Conservation (phyloP, 495 filamentous ascomycete species). For the Penicillium nucicola region DNA sequence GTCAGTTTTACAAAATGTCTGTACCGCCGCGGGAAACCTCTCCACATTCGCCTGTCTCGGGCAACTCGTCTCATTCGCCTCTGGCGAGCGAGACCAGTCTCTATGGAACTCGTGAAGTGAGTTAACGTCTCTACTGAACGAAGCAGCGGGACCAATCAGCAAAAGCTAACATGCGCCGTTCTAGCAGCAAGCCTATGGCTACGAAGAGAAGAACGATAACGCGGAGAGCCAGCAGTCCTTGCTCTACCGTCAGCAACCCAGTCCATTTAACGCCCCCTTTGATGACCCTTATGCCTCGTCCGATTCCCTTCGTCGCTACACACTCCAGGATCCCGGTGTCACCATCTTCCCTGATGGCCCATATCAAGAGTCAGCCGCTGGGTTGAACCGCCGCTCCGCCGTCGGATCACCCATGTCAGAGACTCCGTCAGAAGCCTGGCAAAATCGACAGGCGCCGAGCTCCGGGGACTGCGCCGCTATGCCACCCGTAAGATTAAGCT, state of each 20-base stretch:
- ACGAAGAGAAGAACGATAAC: constrained; percentile 28
- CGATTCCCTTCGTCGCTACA: constrained; percentile 37
- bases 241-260: constrained; percentile 47
- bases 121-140: neutral
- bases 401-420: constrained; percentile 28
- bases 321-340: constrained; percentile 32
- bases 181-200: constrained; percentile 23
- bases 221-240: constrained; percentile 24
- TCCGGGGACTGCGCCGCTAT: constrained; percentile 79
- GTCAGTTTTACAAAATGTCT: constrained; percentile 19
- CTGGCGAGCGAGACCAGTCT: constrained; percentile 20
- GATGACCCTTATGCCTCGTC: constrained; percentile 71
- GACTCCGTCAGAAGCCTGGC: constrained; percentile 68
- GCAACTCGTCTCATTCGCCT: constrained; percentile 20
- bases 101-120: constrained; percentile 10
- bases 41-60: constrained; percentile 21
- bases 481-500: constrained; percentile 94
- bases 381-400: constrained; percentile 18
- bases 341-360: constrained; percentile 42
- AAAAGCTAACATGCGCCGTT: constrained; percentile 6
- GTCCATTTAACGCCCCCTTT: constrained; percentile 58
- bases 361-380: constrained; percentile 54
- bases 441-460: constrained; percentile 67
- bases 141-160: too few relatives aligned
- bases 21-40: constrained; percentile 16